These are phyloP conservation scores for Lepraria neglecta DNA, from an alignment of 495 filamentous ascomycete species.

Conservation along the genomic window DNA sequence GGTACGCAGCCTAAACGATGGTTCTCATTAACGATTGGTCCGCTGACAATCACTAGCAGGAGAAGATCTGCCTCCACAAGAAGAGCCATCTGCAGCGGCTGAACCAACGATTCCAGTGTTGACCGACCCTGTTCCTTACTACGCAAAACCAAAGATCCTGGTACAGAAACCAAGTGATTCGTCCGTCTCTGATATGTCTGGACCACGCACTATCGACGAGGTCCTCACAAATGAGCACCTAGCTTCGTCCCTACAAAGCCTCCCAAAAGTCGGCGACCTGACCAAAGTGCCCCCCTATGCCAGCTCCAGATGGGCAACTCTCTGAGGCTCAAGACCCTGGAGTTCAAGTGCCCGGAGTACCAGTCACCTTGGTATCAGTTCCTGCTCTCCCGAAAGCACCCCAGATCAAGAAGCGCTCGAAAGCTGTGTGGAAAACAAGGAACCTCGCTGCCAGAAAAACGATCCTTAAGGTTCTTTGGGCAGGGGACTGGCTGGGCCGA, in stretches of 20 bases:
- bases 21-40: too few relatives aligned
- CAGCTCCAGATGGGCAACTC: neutral
- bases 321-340: neutral
- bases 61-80: neutral
- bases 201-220: slow-evolving; percentile 9
- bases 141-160: slow-evolving; percentile 18
- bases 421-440: slow-evolving; percentile 24
- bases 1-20: too few relatives aligned
- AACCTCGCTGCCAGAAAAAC: slow-evolving; percentile 21
- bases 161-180: slow-evolving; percentile 16
- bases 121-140: slow-evolving; percentile 12
- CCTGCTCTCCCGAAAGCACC: slow-evolving; percentile 4
- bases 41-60: neutral
- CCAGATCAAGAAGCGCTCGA: slow-evolving; percentile 16
- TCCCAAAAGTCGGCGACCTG: slow-evolving; percentile 2
- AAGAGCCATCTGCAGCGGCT: slow-evolving; percentile 1
- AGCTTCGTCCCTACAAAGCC: neutral
- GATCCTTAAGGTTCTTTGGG: slow-evolving; percentile 25
- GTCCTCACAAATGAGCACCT: slow-evolving; percentile 5
- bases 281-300: neutral
- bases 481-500: slow-evolving; percentile 25
- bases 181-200: neutral
- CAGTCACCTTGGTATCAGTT: neutral
- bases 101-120: neutral
- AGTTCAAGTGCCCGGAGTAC: neutral